Conservation (phyloP, 768 basidiomycete species). For the Pleurotus cornucopiae region DNA sequence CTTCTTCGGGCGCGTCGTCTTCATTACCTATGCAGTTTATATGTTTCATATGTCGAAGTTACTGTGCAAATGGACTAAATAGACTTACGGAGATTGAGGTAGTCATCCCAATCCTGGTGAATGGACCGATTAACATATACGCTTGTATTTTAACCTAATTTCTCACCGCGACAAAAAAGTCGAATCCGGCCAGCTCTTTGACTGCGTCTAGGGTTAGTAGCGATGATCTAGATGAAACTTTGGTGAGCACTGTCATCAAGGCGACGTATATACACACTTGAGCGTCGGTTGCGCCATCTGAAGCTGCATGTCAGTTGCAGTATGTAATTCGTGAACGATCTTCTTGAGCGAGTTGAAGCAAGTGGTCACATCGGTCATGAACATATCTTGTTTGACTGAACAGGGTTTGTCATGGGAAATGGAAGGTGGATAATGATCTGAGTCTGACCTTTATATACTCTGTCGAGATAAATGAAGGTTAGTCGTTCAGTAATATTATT, state of each 20-base stretch:
- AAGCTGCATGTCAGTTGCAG: conserved; percentile 45
- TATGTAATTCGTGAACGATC: conserved; percentile 63
- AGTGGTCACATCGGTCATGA: conserved; percentile 72
- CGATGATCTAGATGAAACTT: conserved; percentile 33
- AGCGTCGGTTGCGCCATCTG: conserved; percentile 69
- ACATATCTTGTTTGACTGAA: conserved; percentile 80
- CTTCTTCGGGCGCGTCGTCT: conserved; percentile 26
- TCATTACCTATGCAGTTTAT: conserved; percentile 1
- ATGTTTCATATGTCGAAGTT: not conserved
- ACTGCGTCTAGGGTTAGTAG: conserved; percentile 47
- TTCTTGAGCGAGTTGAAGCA: conserved; percentile 79
- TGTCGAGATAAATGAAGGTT: conserved; percentile 11
- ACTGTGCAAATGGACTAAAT: not conserved
- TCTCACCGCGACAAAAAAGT: conserved; percentile 58
- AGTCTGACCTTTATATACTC: conserved; percentile 44
- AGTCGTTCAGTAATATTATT: not conserved
- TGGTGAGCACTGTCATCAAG: not conserved
- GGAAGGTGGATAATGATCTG: not conserved
- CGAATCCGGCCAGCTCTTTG: conserved; percentile 51
- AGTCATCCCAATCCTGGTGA: conserved; percentile 59
- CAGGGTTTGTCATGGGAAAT: not conserved
- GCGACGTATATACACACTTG: conserved; percentile 37
- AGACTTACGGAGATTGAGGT: conserved; percentile 41
- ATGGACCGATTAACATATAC: conserved; percentile 1
- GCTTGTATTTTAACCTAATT: not conserved